These are phyloP conservation scores for Blastobotrys peoriensis DNA, from an alignment of 805 yeast genomes.

Conservation along the genomic window DNA sequence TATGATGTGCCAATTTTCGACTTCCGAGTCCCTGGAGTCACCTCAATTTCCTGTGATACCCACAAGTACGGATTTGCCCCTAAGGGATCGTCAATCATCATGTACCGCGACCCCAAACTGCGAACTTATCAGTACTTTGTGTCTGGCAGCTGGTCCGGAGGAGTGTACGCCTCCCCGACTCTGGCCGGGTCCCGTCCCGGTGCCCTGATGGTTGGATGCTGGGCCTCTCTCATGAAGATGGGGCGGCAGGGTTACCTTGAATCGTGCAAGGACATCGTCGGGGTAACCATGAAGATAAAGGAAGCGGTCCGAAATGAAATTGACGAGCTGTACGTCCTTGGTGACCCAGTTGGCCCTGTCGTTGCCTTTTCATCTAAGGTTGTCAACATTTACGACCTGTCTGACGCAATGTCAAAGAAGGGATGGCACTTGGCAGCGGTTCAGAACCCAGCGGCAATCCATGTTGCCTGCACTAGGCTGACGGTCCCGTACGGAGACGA, in stretches of 20 bases:
- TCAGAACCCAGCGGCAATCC: constrained; percentile 88
- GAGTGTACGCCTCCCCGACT: constrained; percentile 93
- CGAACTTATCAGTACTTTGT: constrained; percentile 81
- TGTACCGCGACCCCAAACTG: constrained; percentile 69
- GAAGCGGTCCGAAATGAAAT: constrained; percentile 38
- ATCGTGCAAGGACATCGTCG: constrained; percentile 60
- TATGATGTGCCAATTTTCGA: constrained; percentile 59
- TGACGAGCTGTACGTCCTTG: constrained; percentile 62
- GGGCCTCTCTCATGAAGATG: constrained; percentile 83
- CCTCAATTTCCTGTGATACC: constrained; percentile 98
- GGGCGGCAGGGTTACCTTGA: constrained; percentile 80
- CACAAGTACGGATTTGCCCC: constrained; percentile 99
- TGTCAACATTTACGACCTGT: constrained; percentile 68
- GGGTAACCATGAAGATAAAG: constrained; percentile 56
- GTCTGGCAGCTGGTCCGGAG: constrained; percentile 85
- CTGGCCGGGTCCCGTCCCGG: constrained; percentile 97
- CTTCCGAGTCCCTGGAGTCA: constrained; percentile 81
- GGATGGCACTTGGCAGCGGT: constrained; percentile 91
- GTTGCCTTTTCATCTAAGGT: constrained; percentile 61
- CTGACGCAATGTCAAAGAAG: constrained; percentile 58
- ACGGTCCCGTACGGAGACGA: constrained; percentile 57
- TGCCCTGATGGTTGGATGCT: constrained; percentile 94
- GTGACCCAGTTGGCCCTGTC: constrained; percentile 82
- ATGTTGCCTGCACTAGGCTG: constrained; percentile 77
- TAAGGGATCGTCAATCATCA: constrained; percentile 86